phyloP scores from a whole-genome alignment of 768 basidiomycete genomes.

The Phylloporus arenicola region DNA sequence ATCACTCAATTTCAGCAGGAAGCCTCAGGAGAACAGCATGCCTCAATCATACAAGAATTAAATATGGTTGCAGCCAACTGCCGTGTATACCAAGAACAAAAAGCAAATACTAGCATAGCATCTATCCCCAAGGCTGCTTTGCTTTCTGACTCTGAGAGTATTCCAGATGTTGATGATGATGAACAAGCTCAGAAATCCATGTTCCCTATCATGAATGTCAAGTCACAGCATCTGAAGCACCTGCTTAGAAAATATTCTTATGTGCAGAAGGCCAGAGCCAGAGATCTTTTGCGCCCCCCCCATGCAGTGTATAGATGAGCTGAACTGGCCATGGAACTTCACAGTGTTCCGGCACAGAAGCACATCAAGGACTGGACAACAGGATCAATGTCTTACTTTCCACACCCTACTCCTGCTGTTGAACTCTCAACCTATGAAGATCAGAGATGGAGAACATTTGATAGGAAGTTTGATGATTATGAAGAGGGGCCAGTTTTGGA shows the following conservation, averaged over 20 bases:
- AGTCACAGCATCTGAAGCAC: neutral
- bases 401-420: too few relatives aligned
- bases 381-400: too few relatives aligned
- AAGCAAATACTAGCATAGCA: too few relatives aligned
- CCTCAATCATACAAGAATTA: too few relatives aligned
- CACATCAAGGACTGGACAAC: neutral
- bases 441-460: neutral
- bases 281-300: neutral
- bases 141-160: too few relatives aligned
- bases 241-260: neutral
- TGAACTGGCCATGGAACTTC: neutral
- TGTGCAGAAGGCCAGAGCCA: neutral
- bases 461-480: constrained; percentile 1
- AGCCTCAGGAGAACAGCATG: too few relatives aligned
- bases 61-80: too few relatives aligned
- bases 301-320: neutral
- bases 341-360: neutral
- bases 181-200: too few relatives aligned
- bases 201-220: neutral
- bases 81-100: neutral
- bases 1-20: too few relatives aligned
- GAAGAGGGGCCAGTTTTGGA: neutral
- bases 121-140: too few relatives aligned
- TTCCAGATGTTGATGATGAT: too few relatives aligned
- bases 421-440: neutral